A percentile compares a stretch with the other conserved stretches of the same genome.
phyloP scores from a whole-genome alignment of 1,284 basidiomycete species.

The Porodaedalea pini region DNA sequence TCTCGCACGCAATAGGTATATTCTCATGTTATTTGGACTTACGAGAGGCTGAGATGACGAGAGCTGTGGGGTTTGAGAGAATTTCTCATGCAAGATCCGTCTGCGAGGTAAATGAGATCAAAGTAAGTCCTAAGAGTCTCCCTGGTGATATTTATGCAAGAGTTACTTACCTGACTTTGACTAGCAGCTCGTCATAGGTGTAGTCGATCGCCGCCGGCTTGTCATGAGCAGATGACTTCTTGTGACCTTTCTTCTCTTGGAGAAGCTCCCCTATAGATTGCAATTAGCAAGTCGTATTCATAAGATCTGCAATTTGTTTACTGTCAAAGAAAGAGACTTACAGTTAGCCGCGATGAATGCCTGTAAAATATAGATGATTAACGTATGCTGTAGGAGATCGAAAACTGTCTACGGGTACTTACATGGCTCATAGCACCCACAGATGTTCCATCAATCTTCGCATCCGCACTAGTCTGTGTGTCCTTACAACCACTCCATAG shows the following conservation, averaged over 20 bases:
- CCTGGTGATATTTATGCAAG: not conserved
- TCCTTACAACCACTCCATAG: constrained; percentile 92
- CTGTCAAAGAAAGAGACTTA: not conserved
- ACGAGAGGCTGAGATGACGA: constrained; percentile 11
- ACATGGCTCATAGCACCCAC: constrained; percentile 88
- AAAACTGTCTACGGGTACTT: constrained; percentile 28
- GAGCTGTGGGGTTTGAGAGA: constrained; percentile 8
- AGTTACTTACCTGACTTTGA: not conserved
- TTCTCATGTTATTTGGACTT: no score
- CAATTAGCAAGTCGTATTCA: not conserved
- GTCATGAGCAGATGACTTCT: not conserved
- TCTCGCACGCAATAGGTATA: no score
- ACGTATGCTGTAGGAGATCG: not conserved
- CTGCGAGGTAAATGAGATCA: not conserved
- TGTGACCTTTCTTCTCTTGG: not conserved
- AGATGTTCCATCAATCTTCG: constrained; percentile 72
- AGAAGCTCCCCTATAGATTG: not conserved
- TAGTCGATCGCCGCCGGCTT: not conserved
- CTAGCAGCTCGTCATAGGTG: constrained; percentile 4
- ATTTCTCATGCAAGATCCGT: not conserved
- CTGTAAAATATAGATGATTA: not conserved
- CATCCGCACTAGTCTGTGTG: constrained; percentile 89
- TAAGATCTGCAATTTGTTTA: not conserved
- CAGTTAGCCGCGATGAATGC: constrained; percentile 8
- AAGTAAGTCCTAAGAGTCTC: not conserved